Conservation (phyloP, 257 asterid genomes). For the Rauvolfia tetraphylla region DNA sequence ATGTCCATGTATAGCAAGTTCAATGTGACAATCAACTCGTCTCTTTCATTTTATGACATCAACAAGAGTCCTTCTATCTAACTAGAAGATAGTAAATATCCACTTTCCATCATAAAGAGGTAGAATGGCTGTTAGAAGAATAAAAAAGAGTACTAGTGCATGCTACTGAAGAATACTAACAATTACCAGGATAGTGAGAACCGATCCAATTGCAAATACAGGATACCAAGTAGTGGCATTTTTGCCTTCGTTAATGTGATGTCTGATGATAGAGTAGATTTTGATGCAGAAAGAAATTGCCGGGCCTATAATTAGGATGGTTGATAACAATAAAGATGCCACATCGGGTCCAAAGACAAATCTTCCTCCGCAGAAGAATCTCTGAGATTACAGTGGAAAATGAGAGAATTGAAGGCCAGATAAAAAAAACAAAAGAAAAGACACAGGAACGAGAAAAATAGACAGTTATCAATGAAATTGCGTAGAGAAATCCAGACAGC, state of each 20-base stretch:
- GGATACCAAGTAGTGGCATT: constrained; percentile 55
- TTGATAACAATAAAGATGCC: constrained; percentile 59
- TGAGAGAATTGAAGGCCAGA: constrained; percentile 10
- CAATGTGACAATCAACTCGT: not conserved
- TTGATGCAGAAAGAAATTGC: constrained; percentile 60
- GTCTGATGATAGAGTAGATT: constrained; percentile 33
- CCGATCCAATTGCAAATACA: constrained; percentile 47
- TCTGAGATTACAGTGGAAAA: constrained; percentile 46
- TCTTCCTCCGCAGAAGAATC: constrained; percentile 84
- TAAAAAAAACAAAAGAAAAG: too few relatives aligned
- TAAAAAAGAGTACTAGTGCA: not conserved
- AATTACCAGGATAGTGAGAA: constrained; percentile 62
- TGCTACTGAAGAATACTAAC: not conserved
- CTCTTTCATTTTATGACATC: not conserved
- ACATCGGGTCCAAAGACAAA: constrained; percentile 90
- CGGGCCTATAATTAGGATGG: constrained; percentile 57
- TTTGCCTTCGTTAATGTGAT: constrained; percentile 32
- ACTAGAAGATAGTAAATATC: not conserved
- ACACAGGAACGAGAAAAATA: not conserved
- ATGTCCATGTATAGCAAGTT: not conserved
- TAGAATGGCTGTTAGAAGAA: not conserved
- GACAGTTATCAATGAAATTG: not conserved
- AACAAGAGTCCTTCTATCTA: not conserved
- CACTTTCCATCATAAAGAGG: not conserved
- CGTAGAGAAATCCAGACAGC: not conserved